Conservation (phyloP, 108 stramenopile species). For the Skeletonema menzelii region DNA sequence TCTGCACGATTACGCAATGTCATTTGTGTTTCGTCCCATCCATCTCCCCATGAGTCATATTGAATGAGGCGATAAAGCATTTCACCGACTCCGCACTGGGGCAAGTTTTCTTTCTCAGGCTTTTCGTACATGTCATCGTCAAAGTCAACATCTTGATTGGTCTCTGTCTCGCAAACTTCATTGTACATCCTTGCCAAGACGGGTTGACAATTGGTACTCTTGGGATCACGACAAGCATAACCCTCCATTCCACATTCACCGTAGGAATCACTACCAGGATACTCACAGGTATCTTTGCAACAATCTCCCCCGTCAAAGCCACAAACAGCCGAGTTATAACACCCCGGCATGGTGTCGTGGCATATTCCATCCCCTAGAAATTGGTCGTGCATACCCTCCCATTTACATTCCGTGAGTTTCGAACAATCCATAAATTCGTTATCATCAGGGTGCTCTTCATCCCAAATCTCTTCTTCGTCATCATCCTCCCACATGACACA, state of each 20-base stretch:
- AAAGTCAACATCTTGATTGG: constrained; percentile 26
- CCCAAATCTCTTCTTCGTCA: constrained; percentile 3
- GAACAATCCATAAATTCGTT: constrained; percentile 61
- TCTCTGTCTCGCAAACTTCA: constrained; percentile 33
- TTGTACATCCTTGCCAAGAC: constrained; percentile 52
- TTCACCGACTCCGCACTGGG: constrained; percentile 38
- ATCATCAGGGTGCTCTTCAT: constrained; percentile 34
- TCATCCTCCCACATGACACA: constrained; percentile 75
- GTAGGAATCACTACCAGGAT: constrained; percentile 30
- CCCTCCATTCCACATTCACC: constrained; percentile 81
- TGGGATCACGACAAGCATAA: constrained; percentile 85
- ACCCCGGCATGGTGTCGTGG: constrained; percentile 79
- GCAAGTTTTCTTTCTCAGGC: constrained; percentile 18
- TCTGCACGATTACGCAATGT: constrained; percentile 37
- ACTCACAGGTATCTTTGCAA: constrained; percentile 76
- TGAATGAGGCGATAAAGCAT: constrained; percentile 64
- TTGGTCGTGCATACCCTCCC: constrained; percentile 74
- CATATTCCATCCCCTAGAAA: constrained; percentile 88
- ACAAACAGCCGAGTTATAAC: constrained; percentile 89
- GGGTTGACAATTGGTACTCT: constrained; percentile 58
- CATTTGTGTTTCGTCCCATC: constrained; percentile 77
- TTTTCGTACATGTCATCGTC: constrained; percentile 19
- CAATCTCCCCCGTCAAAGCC: constrained; percentile 91
- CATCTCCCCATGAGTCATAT: constrained; percentile 88
- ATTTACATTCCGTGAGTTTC: constrained; percentile 69